A percentile compares a stretch with the other conserved stretches of the same genome.
Evolutionary conservation across 2,329 filamentous ascomycete genomes (phyloP).

Genomic region (Fusarium anguioides): DNA sequence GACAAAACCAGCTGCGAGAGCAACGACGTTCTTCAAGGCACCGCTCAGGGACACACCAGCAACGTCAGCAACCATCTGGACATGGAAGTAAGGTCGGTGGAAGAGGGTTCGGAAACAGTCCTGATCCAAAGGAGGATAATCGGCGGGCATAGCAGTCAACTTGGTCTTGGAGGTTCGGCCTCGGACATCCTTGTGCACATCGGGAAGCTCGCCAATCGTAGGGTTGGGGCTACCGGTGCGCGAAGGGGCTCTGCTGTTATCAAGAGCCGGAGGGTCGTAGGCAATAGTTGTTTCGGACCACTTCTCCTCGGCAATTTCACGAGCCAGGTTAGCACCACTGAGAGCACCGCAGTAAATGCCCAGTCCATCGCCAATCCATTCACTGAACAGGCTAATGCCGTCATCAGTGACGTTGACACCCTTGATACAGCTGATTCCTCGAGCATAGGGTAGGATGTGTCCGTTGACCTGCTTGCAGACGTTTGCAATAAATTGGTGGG

Average conservation of each 20-base stretch:
- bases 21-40: conserved; percentile 96
- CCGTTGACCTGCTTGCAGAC: conserved; percentile 87
- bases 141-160: conserved; percentile 79
- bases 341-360: conserved; percentile 97
- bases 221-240: conserved; percentile 61
- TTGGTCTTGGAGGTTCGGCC: conserved; percentile 75
- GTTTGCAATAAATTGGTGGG: conserved; percentile 93
- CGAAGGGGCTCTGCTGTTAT: conserved; percentile 76
- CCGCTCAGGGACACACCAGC: conserved; percentile 95
- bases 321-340: conserved; percentile 95
- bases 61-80: conserved; percentile 93
- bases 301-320: conserved; percentile 93
- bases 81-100: conserved; percentile 97
- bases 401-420: conserved; percentile 92
- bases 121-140: conserved; percentile 90
- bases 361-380: conserved; percentile 90
- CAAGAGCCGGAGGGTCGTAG: conserved; percentile 91
- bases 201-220: conserved; percentile 63
- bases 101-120: conserved; percentile 85
- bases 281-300: conserved; percentile 98
- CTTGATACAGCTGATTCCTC: conserved; percentile 98
- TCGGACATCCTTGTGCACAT: conserved; percentile 75
- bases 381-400: conserved; percentile 89
- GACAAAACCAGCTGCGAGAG: conserved; percentile 92
- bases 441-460: conserved; percentile 89